Conservation (phyloP, 2,329 filamentous ascomycete genomes). For the Aspergillus chevalieri region DNA sequence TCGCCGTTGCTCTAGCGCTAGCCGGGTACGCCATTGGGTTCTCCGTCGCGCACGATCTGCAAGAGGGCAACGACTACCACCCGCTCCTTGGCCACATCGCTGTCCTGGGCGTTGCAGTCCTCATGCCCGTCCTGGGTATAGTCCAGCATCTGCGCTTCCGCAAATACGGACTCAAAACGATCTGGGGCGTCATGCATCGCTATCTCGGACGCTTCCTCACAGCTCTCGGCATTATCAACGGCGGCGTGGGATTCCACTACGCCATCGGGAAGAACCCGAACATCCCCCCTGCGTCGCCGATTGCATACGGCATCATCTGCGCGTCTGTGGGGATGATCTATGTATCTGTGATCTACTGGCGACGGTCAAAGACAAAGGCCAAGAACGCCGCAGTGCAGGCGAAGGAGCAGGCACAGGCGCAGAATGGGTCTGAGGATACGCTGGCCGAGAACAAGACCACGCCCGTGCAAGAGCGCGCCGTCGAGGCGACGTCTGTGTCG, state of each 20-base stretch:
- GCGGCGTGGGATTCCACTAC: conserved; percentile 46
- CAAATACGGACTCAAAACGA: conserved; percentile 37
- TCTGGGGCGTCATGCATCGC: conserved; percentile 44
- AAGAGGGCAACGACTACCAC: conserved; percentile 37
- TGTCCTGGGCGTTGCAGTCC: conserved; percentile 46
- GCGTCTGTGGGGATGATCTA: conserved; percentile 43
- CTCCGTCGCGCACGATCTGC: conserved; percentile 37
- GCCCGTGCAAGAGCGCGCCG: no score
- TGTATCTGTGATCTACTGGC: conserved; percentile 15
- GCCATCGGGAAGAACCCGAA: conserved; percentile 35
- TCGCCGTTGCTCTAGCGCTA: conserved; percentile 44
- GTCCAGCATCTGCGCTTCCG: conserved; percentile 47
- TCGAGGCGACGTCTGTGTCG: no score
- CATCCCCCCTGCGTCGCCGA: conserved; percentile 25
- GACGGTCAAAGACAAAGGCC: background rate
- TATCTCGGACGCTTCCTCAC: conserved; percentile 48
- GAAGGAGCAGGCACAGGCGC: no score
- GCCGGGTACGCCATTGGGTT: conserved; percentile 46
- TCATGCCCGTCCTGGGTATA: conserved; percentile 47
- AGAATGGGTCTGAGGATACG: no score
- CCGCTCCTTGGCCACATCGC: conserved; percentile 48
- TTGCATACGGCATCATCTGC: conserved; percentile 46
- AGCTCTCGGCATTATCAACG: conserved; percentile 49
- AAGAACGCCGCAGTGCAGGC: no score
- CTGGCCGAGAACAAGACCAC: no score